Percentiles rank a stretch among this genome's conserved stretches.
These are phyloP conservation scores for Penicillium digitatum DNA, from an alignment of 2,329 filamentous ascomycete genomes.

Conservation along the genomic window DNA sequence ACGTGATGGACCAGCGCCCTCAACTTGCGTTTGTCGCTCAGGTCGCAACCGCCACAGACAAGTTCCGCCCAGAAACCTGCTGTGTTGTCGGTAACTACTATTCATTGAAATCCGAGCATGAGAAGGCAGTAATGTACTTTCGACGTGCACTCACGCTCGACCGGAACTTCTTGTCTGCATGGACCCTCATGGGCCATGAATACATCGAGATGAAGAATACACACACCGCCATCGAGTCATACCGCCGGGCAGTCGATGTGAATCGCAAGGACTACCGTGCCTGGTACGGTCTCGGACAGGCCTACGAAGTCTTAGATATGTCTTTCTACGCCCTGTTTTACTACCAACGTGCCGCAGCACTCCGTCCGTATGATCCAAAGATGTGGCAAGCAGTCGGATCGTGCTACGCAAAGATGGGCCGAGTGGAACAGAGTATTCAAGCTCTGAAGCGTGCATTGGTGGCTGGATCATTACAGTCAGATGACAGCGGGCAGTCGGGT, in stretches of 20 bases:
- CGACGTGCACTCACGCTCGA: constrained; percentile 86
- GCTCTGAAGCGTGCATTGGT: constrained; percentile 88
- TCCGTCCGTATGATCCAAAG: constrained; percentile 94
- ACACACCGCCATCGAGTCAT: constrained; percentile 94
- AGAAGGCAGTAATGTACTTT: constrained; percentile 98
- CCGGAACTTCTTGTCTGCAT: constrained; percentile 84
- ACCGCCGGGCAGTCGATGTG: constrained; percentile 89
- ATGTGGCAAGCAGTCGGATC: constrained; percentile 98
- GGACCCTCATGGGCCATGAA: constrained; percentile 98
- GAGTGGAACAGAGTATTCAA: constrained; percentile 86
- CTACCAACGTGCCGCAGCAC: constrained; percentile 87
- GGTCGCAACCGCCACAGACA: constrained; percentile 84
- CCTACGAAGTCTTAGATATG: constrained; percentile 97
- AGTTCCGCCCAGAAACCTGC: constrained; percentile 93
- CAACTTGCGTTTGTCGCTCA: constrained; percentile 92
- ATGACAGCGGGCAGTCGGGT: constrained; percentile 23
- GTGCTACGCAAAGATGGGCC: constrained; percentile 84
- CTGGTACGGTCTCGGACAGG: constrained; percentile 96
- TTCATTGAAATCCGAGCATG: constrained; percentile 86
- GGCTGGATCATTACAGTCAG: constrained; percentile 76
- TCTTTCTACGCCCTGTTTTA: constrained; percentile 96
- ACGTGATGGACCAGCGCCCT: constrained; percentile 81
- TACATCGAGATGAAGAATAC: constrained; percentile 99
- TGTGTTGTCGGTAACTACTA: constrained; percentile 98
- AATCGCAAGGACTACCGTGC: constrained; percentile 95